Percentiles rank a stretch among this genome's conserved stretches.
These are phyloP conservation scores for Gloeophyllum trabeum DNA, from an alignment of 768 basidiomycete species.

Conservation along the genomic window DNA sequence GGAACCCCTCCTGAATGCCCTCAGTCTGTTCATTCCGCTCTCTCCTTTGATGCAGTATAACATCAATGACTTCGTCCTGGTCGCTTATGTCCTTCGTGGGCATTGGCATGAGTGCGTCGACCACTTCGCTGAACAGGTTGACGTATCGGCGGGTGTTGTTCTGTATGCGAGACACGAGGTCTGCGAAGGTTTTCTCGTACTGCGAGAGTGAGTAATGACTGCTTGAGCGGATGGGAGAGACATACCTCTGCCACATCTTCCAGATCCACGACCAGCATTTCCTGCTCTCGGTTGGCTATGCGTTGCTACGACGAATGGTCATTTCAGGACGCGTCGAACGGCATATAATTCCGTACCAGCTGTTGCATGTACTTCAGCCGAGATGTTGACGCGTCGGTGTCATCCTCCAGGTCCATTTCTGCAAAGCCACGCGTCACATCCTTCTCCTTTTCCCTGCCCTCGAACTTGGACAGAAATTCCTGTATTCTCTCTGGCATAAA, in stretches of 20 bases:
- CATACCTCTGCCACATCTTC: constrained; percentile 75
- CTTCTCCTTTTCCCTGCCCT: constrained; percentile 36
- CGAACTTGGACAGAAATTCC: constrained; percentile 61
- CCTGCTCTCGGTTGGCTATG: constrained; percentile 88
- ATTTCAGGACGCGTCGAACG: constrained; percentile 8
- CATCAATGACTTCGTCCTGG: constrained; percentile 91
- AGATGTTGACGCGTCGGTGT: constrained; percentile 24
- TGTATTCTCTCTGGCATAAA: constrained; percentile 46
- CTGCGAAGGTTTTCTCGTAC: constrained; percentile 62
- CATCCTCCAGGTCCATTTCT: constrained; percentile 55
- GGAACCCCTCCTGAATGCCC: constrained; percentile 69
- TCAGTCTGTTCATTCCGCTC: constrained; percentile 81
- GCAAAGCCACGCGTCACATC: constrained; percentile 60
- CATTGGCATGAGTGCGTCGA: constrained; percentile 82
- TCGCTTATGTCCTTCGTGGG: constrained; percentile 87
- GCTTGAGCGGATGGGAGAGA: constrained; percentile 4
- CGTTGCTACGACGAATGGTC: constrained; percentile 48
- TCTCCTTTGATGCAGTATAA: constrained; percentile 88
- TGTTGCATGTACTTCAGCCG: constrained; percentile 74
- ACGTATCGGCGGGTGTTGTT: constrained; percentile 87
- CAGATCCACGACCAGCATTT: constrained; percentile 80
- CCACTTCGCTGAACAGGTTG: constrained; percentile 76
- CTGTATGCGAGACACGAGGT: constrained; percentile 70
- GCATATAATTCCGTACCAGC: constrained; percentile 40
- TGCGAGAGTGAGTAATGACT: constrained; percentile 17